A percentile compares a stretch with the other conserved stretches of the same genome.
Conservation (phyloP, 192 early-diverging fungal genomes). For the Chytriomyces sp. region DNA sequence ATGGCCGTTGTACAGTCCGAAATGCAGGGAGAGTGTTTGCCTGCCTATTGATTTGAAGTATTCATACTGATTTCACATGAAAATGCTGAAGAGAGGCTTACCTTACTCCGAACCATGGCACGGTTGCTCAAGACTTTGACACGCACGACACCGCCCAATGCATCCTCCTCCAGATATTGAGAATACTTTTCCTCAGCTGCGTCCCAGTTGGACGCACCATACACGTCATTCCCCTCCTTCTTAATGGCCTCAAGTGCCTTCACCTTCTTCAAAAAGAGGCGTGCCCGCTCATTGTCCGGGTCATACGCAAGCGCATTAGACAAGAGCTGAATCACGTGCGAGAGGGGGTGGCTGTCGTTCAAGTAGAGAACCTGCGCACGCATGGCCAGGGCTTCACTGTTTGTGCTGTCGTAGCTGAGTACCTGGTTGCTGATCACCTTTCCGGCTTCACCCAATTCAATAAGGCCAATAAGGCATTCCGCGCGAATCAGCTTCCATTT, state of each 20-base stretch:
- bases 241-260: constrained; percentile 67
- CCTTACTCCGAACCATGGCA: constrained; percentile 69
- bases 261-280: constrained; percentile 64
- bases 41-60: constrained; percentile 35
- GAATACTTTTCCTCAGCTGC: constrained; percentile 74
- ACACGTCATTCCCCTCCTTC: constrained; percentile 74
- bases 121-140: constrained; percentile 76
- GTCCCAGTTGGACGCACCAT: constrained; percentile 55
- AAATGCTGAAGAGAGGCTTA: constrained; percentile 22
- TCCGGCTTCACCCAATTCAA: constrained; percentile 66
- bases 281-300: constrained; percentile 74
- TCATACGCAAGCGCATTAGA: constrained; percentile 71
- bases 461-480: constrained; percentile 63
- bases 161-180: constrained; percentile 65
- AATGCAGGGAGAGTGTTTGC: constrained; percentile 57
- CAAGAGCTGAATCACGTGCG: constrained; percentile 39
- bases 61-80: too few relatives aligned
- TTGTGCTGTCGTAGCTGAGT: constrained; percentile 62
- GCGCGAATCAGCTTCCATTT: constrained; percentile 70
- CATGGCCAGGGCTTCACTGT: constrained; percentile 71
- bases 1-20: constrained; percentile 69
- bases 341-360: constrained; percentile 53
- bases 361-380: constrained; percentile 71
- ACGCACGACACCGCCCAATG: constrained; percentile 61
- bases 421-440: constrained; percentile 46